phyloP scores from a whole-genome alignment of 257 asterid genomes.

The Nicotiana obtusifolia region DNA sequence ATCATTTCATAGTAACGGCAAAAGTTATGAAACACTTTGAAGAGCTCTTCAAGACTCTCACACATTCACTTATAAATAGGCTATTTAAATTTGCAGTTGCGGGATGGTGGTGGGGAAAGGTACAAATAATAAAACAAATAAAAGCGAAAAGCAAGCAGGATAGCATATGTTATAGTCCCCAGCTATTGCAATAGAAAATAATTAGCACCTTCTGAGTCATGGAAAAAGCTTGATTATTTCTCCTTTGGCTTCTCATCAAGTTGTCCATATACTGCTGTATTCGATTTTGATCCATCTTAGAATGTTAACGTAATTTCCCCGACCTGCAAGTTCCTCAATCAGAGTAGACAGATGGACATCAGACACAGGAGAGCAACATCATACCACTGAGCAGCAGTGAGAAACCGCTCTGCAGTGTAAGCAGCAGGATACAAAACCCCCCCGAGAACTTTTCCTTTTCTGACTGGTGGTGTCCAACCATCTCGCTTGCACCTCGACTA shows the following conservation, averaged over 20 bases:
- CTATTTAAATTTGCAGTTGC: neutral
- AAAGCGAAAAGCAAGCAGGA: no score
- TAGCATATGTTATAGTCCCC: neutral
- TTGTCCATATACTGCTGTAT: constrained; percentile 28
- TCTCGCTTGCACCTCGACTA: no score
- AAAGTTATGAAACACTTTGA: neutral
- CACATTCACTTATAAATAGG: neutral
- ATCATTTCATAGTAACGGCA: neutral
- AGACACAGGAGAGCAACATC: neutral
- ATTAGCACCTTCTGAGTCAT: neutral
- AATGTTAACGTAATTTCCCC: constrained; percentile 39
- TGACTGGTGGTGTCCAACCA: no score
- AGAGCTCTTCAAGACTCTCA: neutral
- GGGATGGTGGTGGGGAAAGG: no score
- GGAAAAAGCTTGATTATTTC: neutral
- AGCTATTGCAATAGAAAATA: neutral
- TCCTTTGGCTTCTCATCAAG: constrained; percentile 14
- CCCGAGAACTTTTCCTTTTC: neutral
- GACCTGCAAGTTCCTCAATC: constrained; percentile 31
- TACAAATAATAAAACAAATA: no score
- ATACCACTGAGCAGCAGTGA: no score
- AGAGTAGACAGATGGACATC: neutral
- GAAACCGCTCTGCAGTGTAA: no score
- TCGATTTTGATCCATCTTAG: constrained; percentile 25
- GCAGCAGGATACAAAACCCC: neutral